These are phyloP conservation scores for Amanita inopinata DNA, from an alignment of 768 basidiomycete species.

Conservation along the genomic window DNA sequence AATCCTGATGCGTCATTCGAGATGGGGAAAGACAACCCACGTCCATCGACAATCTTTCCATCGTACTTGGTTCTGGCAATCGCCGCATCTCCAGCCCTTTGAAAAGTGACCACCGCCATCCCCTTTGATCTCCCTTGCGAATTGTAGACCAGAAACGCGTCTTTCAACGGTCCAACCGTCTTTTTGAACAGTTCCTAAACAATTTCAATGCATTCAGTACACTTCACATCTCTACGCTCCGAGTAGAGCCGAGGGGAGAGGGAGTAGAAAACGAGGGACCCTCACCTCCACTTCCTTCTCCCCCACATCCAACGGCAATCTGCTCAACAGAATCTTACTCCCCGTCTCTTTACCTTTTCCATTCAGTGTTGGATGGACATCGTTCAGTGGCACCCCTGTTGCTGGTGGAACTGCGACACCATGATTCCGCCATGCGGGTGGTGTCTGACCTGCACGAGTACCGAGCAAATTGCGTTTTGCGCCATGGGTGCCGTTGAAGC, in stretches of 20 bases:
- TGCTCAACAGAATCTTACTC: conserved; percentile 61
- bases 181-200: conserved; percentile 63
- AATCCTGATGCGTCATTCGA: too few species aligned
- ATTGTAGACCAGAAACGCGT: conserved; percentile 66
- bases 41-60: conserved; percentile 65
- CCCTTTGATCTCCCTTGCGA: conserved; percentile 68
- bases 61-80: conserved; percentile 61
- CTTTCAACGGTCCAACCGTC: conserved; percentile 66
- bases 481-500: conserved; percentile 22
- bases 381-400: conserved; percentile 7
- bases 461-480: conserved; percentile 51
- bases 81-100: conserved; percentile 51
- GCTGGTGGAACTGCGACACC: conserved; percentile 8
- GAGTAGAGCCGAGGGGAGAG: background rate
- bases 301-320: conserved; percentile 57
- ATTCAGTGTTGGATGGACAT: conserved; percentile 9
- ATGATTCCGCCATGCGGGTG: conserved; percentile 52
- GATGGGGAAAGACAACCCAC: too few species aligned
- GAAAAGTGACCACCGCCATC: conserved; percentile 68
- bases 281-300: conserved; percentile 63
- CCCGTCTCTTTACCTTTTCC: conserved; percentile 33
- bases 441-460: conserved; percentile 40
- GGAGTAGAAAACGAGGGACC: background rate
- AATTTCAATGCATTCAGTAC: background rate
- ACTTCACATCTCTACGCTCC: background rate